A percentile compares a stretch with the other conserved stretches of the same genome.
Evolutionary conservation across 2,329 filamentous ascomycete species (phyloP).

Genomic region (Fusarium denticulatum): DNA sequence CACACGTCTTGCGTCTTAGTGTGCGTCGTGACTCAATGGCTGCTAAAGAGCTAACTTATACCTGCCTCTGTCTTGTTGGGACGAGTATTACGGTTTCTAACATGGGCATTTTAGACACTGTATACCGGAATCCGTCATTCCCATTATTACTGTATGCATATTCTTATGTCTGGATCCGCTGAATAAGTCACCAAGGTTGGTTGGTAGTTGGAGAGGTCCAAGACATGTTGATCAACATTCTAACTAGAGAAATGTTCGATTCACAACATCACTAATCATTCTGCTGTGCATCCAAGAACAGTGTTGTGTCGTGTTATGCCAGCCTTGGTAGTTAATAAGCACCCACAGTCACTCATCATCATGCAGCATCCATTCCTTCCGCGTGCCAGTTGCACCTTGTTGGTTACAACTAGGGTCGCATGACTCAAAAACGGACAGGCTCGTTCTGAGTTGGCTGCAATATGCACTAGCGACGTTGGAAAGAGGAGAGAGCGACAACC

Average conservation of each 20-base stretch:
- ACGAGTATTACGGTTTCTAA: background rate
- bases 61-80: background rate
- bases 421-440: conserved; percentile 11
- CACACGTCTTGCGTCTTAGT: background rate
- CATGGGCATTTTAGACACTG: conserved; percentile 1
- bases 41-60: background rate
- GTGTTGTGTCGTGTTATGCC: background rate
- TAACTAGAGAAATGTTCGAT: background rate
- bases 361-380: conserved; percentile 1
- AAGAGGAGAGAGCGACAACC: conserved; percentile 11
- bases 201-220: background rate
- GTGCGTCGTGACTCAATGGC: background rate
- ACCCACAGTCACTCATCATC: background rate
- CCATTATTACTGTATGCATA: background rate
- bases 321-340: background rate
- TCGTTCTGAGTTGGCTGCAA: conserved; percentile 5
- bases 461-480: background rate
- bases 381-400: conserved; percentile 22
- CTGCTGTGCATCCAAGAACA: background rate
- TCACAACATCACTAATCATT: background rate
- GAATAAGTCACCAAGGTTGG: background rate
- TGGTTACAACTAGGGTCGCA: conserved; percentile 18
- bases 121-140: conserved; percentile 1
- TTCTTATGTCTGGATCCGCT: background rate
- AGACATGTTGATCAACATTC: background rate